A percentile compares a stretch with the other conserved stretches of the same genome.
phyloP scores from a whole-genome alignment of 495 filamentous ascomycete species.

The Thozetella sp. region DNA sequence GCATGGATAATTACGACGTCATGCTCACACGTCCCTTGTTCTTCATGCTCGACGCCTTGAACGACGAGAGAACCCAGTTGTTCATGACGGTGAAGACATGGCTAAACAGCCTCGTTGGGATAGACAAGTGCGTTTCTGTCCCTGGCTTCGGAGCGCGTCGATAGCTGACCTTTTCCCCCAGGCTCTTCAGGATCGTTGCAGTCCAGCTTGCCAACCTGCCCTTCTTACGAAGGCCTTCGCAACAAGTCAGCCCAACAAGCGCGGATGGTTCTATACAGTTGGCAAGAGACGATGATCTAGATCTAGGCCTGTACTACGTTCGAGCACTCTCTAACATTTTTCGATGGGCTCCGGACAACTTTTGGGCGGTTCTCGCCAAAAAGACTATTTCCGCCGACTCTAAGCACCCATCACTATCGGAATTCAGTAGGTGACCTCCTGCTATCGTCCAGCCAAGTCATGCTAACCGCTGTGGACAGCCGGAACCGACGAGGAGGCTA shows the following conservation, averaged over 20 bases:
- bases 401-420: slow-evolving; percentile 30
- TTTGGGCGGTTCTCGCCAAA: slow-evolving; percentile 63
- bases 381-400: slow-evolving; percentile 38
- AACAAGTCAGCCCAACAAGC: not conserved
- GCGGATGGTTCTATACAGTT: slow-evolving; percentile 14
- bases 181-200: slow-evolving; percentile 58
- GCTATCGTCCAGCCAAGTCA: slow-evolving; percentile 10
- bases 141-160: not conserved
- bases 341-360: slow-evolving; percentile 57
- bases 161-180: slow-evolving; percentile 19
- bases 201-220: slow-evolving; percentile 53
- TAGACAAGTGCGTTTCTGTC: slow-evolving; percentile 56
- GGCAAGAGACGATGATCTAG: slow-evolving; percentile 63
- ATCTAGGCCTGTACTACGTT: slow-evolving; percentile 77
- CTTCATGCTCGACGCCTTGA: slow-evolving; percentile 77
- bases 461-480: slow-evolving; percentile 18
- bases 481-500: slow-evolving; percentile 48
- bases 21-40: slow-evolving; percentile 84
- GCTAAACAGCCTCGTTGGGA: slow-evolving; percentile 74
- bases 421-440: slow-evolving; percentile 52
- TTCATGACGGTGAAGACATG: slow-evolving; percentile 78
- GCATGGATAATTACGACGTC: slow-evolving; percentile 58
- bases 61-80: slow-evolving; percentile 71
- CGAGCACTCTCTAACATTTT: slow-evolving; percentile 74
- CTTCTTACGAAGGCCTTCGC: slow-evolving; percentile 49